Base-by-base conservation (phyloP, 192 early-diverging fungal genomes). In the Coemansia sp. region DNA sequence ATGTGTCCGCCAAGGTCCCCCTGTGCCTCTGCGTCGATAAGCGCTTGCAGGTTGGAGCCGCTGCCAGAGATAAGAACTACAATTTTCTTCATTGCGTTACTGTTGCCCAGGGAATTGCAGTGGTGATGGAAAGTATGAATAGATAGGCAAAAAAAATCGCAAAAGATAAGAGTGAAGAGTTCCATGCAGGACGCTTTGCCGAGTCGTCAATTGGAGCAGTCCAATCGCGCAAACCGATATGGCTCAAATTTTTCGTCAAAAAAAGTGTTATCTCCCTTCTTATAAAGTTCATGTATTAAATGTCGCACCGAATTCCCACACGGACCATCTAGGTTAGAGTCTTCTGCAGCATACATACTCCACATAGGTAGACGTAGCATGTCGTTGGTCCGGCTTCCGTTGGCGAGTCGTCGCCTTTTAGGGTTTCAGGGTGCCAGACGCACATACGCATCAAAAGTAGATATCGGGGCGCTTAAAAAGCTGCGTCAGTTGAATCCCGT, bases 31-130 rank as follows among this genome's bases (percentile, higher is more conserved):
- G 93, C 89, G 67, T 99, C 92, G 54, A 99, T 95, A 21, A 99
- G 70, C 21, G 97, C 97, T 74, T 99, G 97, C 23, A 99, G 86
- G 81, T 99, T 99, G 38, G 93, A 85, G 21, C 97, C 97, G 68
- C 85, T 92, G 49, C 97, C 97, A 5, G 93, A 95, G 60, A 99
- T 94, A 50, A 96, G 87, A 49, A 99, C 95, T 47, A 97, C 91
- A 64, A 99, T 81, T 22, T 66, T 64, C 58, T 81, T 81, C 41
- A 38, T 38, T 38, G 34, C 34, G 49, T 8, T 63, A 67, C 60
- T 63, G 21, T 23, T 5, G 44, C n/a, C 26, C 22, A 48, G 5
- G 54, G 9, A 49, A 54, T 4, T 2, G 31, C 31, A 58, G 56
- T 25, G 23, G 22, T 23, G 24, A 23, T 21, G 54, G 26, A 38